phyloP scores from a whole-genome alignment of 225 moss, liverwort and hornwort genomes.

The Climacium dendroides region DNA sequence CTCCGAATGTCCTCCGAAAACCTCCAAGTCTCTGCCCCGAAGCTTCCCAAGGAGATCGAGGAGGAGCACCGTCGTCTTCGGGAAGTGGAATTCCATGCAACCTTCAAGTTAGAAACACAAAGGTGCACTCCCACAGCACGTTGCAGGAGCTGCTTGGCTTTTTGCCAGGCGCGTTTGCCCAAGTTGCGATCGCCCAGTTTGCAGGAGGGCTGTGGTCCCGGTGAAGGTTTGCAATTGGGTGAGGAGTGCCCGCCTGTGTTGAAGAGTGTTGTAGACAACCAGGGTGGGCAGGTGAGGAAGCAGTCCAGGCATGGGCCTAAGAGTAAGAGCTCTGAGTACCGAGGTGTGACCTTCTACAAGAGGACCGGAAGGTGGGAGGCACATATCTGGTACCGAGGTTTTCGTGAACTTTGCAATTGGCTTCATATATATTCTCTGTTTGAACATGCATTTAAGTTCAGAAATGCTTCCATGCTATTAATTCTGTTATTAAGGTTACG shows the following conservation, averaged over 20 bases:
- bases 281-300: neutral
- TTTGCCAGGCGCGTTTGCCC: neutral
- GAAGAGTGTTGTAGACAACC: neutral
- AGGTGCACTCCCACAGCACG: neutral
- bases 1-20: neutral
- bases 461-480: neutral
- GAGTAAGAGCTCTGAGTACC: slow-evolving; percentile 10
- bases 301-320: slow-evolving; percentile 5
- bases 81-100: neutral
- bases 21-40: neutral
- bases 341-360: slow-evolving; percentile 28
- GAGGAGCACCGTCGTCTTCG: too few species aligned
- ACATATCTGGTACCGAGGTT: slow-evolving; percentile 32
- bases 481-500: neutral
- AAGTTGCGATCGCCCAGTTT: neutral
- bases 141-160: neutral
- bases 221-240: neutral
- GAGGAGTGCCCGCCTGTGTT: neutral
- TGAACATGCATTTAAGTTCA: neutral
- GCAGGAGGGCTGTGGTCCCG: neutral
- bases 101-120: neutral
- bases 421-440: neutral
- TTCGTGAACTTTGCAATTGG: neutral
- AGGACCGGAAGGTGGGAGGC: slow-evolving; percentile 43
- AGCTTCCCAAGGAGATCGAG: too few species aligned